These are phyloP conservation scores for Cladophialophora immunda DNA, from an alignment of 2,329 filamentous ascomycete species.

Conservation along the genomic window DNA sequence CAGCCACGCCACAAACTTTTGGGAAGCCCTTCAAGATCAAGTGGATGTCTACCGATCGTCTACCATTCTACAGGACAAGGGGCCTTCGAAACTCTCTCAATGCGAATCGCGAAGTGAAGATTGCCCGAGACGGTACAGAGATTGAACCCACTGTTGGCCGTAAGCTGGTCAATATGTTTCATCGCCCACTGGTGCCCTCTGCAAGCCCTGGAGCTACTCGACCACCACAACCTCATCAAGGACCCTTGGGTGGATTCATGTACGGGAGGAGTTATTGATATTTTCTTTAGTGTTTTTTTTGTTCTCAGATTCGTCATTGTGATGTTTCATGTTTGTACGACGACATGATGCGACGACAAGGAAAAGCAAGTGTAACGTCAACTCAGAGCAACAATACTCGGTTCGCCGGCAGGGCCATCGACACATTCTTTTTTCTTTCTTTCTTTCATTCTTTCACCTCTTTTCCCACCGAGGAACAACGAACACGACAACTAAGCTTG, in stretches of 20 bases:
- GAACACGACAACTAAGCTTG: conserved; percentile 21
- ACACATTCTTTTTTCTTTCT: not conserved
- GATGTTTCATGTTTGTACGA: conserved; percentile 34
- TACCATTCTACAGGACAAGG: conserved; percentile 89
- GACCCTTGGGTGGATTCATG: conserved; percentile 29
- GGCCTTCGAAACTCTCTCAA: conserved; percentile 95
- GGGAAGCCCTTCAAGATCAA: conserved; percentile 91
- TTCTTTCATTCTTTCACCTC: not conserved
- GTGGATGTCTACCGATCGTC: conserved; percentile 82
- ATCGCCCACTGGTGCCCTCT: conserved; percentile 24
- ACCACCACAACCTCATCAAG: conserved; percentile 25
- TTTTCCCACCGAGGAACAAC: conserved; percentile 5
- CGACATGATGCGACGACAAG: conserved; percentile 34
- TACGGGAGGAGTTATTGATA: conserved; percentile 31
- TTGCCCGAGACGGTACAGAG: conserved; percentile 92
- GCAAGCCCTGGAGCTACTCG: conserved; percentile 25
- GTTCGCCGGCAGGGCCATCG: not conserved
- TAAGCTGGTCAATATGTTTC: conserved; percentile 79
- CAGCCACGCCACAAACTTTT: conserved; percentile 68
- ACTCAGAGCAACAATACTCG: conserved; percentile 21
- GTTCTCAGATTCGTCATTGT: conserved; percentile 12
- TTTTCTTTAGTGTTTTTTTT: conserved; percentile 8
- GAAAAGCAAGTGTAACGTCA: conserved; percentile 19
- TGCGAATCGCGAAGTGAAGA: conserved; percentile 93
- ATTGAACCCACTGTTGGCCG: conserved; percentile 83